Conservation (phyloP, 768 basidiomycete species). For the Termitomyces titanicus region DNA sequence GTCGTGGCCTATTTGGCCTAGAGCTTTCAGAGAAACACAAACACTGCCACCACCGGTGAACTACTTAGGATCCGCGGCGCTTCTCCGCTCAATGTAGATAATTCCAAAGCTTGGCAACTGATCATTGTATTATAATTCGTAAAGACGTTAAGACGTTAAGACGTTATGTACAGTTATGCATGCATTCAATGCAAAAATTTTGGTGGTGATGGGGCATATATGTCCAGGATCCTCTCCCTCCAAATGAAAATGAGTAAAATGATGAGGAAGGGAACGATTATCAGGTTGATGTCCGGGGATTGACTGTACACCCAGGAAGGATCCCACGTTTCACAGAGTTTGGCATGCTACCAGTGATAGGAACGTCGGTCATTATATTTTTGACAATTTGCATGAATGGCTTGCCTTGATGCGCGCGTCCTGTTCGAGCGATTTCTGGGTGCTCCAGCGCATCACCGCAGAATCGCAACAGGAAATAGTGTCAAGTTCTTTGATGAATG, state of each 20-base stretch:
- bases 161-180: too few species aligned
- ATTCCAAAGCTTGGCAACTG: not conserved
- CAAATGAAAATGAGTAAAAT: slow-evolving; percentile 26
- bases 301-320: slow-evolving; percentile 23
- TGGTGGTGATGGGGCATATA: not conserved
- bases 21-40: not conserved
- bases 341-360: slow-evolving; percentile 29
- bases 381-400: not conserved
- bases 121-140: not conserved
- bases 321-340: slow-evolving; percentile 32
- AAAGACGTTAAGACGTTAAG: too few species aligned
- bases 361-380: not conserved
- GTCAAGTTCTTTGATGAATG: slow-evolving; percentile 26
- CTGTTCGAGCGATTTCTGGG: slow-evolving; percentile 24
- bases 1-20: slow-evolving; percentile 7
- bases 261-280: slow-evolving; percentile 23
- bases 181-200: not conserved
- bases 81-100: not conserved
- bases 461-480: slow-evolving; percentile 11
- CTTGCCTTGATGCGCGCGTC: slow-evolving; percentile 10
- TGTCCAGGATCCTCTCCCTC: slow-evolving; percentile 20
- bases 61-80: not conserved
- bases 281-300: slow-evolving; percentile 13
- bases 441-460: slow-evolving; percentile 23
- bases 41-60: slow-evolving; percentile 10